Conservation (phyloP, 805 yeast genomes). For the Ogataea parapolymorpha region DNA sequence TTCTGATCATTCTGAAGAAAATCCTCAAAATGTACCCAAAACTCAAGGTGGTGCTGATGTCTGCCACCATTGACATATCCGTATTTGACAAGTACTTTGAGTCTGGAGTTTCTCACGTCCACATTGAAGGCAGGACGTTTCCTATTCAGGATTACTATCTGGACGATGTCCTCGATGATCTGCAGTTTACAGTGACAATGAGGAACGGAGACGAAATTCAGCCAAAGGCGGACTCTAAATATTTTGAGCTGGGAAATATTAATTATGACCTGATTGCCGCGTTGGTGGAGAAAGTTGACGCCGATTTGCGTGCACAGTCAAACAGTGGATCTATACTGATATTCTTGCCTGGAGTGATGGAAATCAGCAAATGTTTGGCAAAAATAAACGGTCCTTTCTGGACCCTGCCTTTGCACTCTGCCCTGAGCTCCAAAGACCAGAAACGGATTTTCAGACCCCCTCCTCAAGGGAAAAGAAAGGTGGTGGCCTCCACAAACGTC, state of each 20-base stretch:
- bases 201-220: conserved; percentile 36
- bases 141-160: conserved; percentile 79
- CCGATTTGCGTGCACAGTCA: conserved; percentile 37
- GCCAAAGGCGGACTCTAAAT: conserved; percentile 64
- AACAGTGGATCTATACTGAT: conserved; percentile 74
- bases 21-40: conserved; percentile 49
- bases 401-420: conserved; percentile 82
- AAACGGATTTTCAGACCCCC: conserved; percentile 64
- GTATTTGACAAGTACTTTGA: conserved; percentile 67
- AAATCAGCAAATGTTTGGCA: conserved; percentile 66
- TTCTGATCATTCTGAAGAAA: conserved; percentile 71
- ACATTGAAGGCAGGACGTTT: conserved; percentile 90
- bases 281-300: conserved; percentile 53
- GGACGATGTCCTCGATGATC: conserved; percentile 56
- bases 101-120: conserved; percentile 54
- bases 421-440: conserved; percentile 79
- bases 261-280: conserved; percentile 70
- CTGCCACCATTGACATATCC: conserved; percentile 83
- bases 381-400: conserved; percentile 34
- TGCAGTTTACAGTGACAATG: conserved; percentile 52
- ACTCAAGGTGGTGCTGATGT: conserved; percentile 77
- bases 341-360: conserved; percentile 89
- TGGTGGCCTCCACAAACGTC: conserved; percentile 87
- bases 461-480: conserved; percentile 57
- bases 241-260: conserved; percentile 62